Evolutionary conservation across 177 flowering plant genomes (phyloP).

Genomic region (Vitis hybrid): DNA sequence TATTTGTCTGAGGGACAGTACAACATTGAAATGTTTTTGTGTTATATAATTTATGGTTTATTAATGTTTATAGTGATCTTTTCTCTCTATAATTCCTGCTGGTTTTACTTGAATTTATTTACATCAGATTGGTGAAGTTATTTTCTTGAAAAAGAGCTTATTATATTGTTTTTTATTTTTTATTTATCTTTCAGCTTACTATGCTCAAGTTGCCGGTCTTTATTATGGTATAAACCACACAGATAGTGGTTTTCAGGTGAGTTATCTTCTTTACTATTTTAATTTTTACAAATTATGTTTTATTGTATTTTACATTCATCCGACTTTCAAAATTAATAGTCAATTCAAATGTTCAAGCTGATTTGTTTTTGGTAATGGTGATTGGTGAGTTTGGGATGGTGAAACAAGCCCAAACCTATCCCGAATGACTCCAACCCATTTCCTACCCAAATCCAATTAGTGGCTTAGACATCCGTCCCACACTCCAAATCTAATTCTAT

Average conservation of each 20-base stretch:
- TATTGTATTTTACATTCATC: neutral
- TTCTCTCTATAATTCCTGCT: neutral
- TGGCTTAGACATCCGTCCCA: no score
- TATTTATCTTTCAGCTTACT: conserved; percentile 67
- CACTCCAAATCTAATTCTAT: no score
- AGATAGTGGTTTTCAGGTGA: conserved; percentile 81
- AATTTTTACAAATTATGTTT: neutral
- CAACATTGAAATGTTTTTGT: no score
- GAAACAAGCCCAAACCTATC: no score
- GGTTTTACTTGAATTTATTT: neutral
- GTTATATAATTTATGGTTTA: no score
- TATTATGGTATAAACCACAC: conserved; percentile 56
- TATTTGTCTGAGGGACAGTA: neutral
- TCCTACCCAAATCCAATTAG: no score
- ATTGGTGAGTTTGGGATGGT: no score
- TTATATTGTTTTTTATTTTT: neutral
- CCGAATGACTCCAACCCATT: no score
- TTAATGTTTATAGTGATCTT: no score
- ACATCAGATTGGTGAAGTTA: neutral
- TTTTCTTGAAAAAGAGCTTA: neutral
- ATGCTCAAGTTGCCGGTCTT: conserved; percentile 94
- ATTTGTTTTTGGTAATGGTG: no score
- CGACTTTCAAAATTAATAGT: no score
- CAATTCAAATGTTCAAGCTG: no score
- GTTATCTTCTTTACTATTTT: neutral